These are phyloP conservation scores for Diaporthe eres DNA, from an alignment of 2,329 filamentous ascomycete species.

Conservation along the genomic window DNA sequence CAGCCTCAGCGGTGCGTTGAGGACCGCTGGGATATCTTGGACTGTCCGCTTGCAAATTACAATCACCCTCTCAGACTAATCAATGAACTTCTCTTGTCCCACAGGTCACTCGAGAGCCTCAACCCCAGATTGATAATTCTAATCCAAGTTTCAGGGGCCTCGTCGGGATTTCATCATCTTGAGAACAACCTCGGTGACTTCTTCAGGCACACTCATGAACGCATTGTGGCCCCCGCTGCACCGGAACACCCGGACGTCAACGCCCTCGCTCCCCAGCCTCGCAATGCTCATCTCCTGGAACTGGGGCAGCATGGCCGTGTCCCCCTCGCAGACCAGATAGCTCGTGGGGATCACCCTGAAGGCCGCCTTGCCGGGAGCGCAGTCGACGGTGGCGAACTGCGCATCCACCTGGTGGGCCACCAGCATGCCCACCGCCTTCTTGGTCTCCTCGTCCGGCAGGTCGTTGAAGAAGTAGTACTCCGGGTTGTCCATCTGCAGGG, in stretches of 20 bases:
- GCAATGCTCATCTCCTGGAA: conserved; percentile 31
- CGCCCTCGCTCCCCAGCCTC: conserved; percentile 25
- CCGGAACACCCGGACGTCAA: conserved; percentile 24
- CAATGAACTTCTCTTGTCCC: neutral
- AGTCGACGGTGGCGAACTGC: neutral
- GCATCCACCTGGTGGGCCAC: conserved; percentile 29
- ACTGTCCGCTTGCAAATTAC: neutral
- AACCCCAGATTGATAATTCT: neutral
- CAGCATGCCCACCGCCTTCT: conserved; percentile 24
- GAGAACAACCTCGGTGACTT: conserved; percentile 18
- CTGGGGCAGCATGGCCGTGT: conserved; percentile 20
- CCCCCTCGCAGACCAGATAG: conserved; percentile 35
- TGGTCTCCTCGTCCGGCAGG: conserved; percentile 23
- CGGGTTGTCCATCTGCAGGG: conserved; percentile 27
- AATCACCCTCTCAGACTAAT: neutral
- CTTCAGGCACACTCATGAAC: conserved; percentile 30
- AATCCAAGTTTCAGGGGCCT: neutral
- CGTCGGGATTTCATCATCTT: conserved; percentile 16
- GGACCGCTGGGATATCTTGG: neutral
- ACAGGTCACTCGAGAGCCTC: neutral
- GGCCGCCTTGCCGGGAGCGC: conserved; percentile 21
- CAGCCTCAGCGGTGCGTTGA: neutral
- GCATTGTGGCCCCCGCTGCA: conserved; percentile 29
- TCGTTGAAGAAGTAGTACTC: conserved; percentile 35
- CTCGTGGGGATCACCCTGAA: conserved; percentile 36